Conservation (phyloP, 805 yeast species). For the Debaryomyces tyrocola region DNA sequence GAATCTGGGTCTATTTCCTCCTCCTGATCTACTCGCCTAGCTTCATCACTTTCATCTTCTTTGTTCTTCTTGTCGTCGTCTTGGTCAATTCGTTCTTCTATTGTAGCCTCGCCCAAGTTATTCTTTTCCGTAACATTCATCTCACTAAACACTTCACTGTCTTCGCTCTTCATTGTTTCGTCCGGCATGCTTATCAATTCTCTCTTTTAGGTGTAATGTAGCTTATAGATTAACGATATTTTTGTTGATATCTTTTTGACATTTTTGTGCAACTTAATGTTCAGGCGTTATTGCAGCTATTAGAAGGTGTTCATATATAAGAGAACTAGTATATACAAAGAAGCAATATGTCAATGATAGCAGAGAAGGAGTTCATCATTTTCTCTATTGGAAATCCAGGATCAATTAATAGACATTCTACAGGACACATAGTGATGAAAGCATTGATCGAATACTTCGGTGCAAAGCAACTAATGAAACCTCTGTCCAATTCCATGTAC, state of each 20-base stretch:
- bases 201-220: too few relatives aligned
- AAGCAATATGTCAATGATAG: background rate
- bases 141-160: background rate
- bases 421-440: slow-evolving; percentile 36
- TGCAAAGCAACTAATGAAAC: slow-evolving; percentile 27
- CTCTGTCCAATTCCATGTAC: slow-evolving; percentile 21
- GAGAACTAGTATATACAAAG: too few relatives aligned
- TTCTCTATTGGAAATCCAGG: slow-evolving; percentile 44
- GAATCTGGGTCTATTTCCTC: too few relatives aligned
- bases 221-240: too few relatives aligned
- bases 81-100: background rate
- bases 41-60: background rate
- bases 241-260: too few relatives aligned
- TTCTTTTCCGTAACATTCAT: background rate
- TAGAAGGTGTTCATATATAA: background rate
- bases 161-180: too few relatives aligned
- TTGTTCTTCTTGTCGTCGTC: background rate
- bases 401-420: slow-evolving; percentile 37
- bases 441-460: slow-evolving; percentile 23
- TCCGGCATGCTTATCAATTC: too few relatives aligned
- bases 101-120: background rate
- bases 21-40: background rate
- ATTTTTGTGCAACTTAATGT: background rate
- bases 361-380: slow-evolving; percentile 9
- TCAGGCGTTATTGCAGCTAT: background rate